Conservation (phyloP, 2,329 filamentous ascomycete genomes). For the Sporothrix curviconia region DNA sequence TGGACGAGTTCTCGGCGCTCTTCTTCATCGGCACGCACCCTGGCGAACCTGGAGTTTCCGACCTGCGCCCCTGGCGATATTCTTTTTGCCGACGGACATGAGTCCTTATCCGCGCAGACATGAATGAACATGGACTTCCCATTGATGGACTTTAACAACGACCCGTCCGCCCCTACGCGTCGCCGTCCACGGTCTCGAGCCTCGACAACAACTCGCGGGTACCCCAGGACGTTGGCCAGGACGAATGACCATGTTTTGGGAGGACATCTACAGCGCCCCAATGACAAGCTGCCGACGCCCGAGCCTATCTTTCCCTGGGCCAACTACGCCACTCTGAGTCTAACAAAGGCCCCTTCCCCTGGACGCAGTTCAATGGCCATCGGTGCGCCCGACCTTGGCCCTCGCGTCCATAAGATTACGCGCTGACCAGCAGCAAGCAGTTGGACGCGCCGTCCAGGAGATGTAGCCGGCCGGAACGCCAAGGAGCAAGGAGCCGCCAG, state of each 20-base stretch:
- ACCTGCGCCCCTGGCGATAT: conserved; percentile 21
- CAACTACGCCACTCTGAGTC: conserved; percentile 32
- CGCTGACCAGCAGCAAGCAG: conserved; percentile 17
- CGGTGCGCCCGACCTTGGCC: conserved; percentile 32
- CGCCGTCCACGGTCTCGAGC: conserved; percentile 37
- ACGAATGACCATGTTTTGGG: conserved; percentile 57
- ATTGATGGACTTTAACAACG: conserved; percentile 33
- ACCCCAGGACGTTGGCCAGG: conserved; percentile 52
- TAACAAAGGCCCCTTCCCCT: conserved; percentile 38
- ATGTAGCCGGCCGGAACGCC: conserved; percentile 15
- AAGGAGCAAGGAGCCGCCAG: no score
- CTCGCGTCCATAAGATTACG: conserved; percentile 25
- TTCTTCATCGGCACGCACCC: conserved; percentile 24
- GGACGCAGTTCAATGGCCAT: conserved; percentile 37
- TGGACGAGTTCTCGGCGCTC: conserved; percentile 33
- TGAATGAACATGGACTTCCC: conserved; percentile 37
- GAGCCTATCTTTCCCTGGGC: conserved; percentile 5
- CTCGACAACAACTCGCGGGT: conserved; percentile 48
- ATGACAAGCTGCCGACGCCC: conserved; percentile 51
- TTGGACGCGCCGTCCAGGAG: conserved; percentile 12
- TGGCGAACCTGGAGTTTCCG: conserved; percentile 46
- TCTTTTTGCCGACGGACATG: conserved; percentile 29
- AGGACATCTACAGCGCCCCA: conserved; percentile 56
- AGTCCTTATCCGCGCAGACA: no score
- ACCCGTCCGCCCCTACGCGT: conserved; percentile 47